phyloP scores from a whole-genome alignment of 495 filamentous ascomycete genomes.

The Neurospora sublineolata region DNA sequence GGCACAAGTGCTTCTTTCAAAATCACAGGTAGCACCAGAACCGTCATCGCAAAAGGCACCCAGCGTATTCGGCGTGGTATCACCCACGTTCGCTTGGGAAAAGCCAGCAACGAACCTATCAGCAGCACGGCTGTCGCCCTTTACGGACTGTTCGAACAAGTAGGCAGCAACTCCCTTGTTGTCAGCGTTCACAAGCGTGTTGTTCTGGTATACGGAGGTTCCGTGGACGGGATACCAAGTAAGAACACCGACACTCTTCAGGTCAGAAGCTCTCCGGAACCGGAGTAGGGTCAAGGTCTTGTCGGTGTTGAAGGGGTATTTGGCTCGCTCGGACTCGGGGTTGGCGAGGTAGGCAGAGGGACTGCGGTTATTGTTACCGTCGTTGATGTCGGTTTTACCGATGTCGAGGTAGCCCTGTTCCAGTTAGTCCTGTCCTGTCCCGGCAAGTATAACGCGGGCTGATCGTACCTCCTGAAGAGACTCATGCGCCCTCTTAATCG shows the following conservation, averaged over 20 bases:
- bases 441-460: background rate
- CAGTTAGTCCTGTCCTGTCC: background rate
- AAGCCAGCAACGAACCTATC: slow-evolving; percentile 78
- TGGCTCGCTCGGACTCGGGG: slow-evolving; percentile 62
- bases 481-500: slow-evolving; percentile 75
- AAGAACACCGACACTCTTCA: slow-evolving; percentile 63
- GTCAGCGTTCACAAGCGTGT: slow-evolving; percentile 85
- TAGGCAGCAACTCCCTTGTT: slow-evolving; percentile 90
- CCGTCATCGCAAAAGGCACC: slow-evolving; percentile 77
- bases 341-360: slow-evolving; percentile 83
- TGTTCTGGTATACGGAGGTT: slow-evolving; percentile 84
- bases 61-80: slow-evolving; percentile 78
- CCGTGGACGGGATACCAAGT: slow-evolving; percentile 92
- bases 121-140: slow-evolving; percentile 30
- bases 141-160: slow-evolving; percentile 66
- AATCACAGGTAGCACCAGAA: slow-evolving; percentile 50
- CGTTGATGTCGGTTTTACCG: slow-evolving; percentile 35
- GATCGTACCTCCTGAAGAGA: slow-evolving; percentile 50
- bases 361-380: slow-evolving; percentile 81
- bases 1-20: slow-evolving; percentile 67
- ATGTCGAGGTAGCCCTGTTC: slow-evolving; percentile 36
- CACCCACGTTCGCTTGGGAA: slow-evolving; percentile 86
- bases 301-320: slow-evolving; percentile 63
- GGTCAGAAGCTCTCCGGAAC: slow-evolving; percentile 51
- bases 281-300: slow-evolving; percentile 76